Percentiles rank a stretch among this genome's conserved stretches.
Conservation (phyloP, 2,329 filamentous ascomycete genomes). For the Calonectria honghensis region DNA sequence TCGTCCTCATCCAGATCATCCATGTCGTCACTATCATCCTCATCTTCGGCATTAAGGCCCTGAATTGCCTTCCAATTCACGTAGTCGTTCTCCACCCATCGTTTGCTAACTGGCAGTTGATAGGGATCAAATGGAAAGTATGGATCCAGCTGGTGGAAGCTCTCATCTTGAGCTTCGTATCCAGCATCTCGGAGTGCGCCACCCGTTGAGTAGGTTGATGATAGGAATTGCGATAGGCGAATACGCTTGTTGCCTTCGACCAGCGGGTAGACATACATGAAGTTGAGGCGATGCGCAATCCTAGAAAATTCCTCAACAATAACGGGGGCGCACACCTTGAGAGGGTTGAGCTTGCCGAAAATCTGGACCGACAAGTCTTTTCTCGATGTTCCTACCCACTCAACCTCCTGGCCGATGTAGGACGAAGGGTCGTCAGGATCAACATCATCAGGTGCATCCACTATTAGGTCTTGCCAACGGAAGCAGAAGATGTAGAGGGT, state of each 20-base stretch:
- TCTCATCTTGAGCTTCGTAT: constrained; percentile 77
- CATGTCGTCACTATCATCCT: constrained; percentile 72
- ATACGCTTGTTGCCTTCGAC: constrained; percentile 95
- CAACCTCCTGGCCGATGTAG: constrained; percentile 81
- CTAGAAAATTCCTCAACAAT: constrained; percentile 95
- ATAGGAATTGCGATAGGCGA: constrained; percentile 82
- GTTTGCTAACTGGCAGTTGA: constrained; percentile 88
- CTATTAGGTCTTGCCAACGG: constrained; percentile 92
- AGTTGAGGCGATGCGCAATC: constrained; percentile 87
- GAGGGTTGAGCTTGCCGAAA: constrained; percentile 91
- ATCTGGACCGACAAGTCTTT: constrained; percentile 86
- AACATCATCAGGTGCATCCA: constrained; percentile 74
- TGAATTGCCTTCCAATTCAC: constrained; percentile 86
- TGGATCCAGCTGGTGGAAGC: constrained; percentile 89
- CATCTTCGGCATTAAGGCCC: constrained; percentile 77
- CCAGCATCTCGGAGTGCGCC: constrained; percentile 71
- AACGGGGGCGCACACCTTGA: constrained; percentile 93
- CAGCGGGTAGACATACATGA: constrained; percentile 92
- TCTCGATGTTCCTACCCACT: constrained; percentile 85
- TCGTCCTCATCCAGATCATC: constrained; percentile 68
- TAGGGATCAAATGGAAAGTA: constrained; percentile 99
- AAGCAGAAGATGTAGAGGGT: constrained; percentile 98
- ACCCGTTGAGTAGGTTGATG: constrained; percentile 73
- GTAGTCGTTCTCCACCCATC: constrained; percentile 91
- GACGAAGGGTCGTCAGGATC: constrained; percentile 78